These are phyloP conservation scores for Conticribra weissflogii DNA, from an alignment of 108 stramenopile genomes.

Conservation along the genomic window DNA sequence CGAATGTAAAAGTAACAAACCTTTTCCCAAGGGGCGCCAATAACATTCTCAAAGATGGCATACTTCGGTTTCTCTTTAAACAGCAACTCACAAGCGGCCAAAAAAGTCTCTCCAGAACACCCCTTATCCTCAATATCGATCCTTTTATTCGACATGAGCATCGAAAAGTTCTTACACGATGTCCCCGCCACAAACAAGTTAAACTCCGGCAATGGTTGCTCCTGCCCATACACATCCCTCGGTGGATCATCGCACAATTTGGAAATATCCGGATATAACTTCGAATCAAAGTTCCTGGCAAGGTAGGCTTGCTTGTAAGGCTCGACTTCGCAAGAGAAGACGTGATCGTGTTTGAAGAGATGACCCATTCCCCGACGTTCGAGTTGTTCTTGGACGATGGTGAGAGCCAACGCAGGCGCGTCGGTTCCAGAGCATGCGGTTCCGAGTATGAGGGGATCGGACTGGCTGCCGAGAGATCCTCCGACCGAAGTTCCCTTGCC, in stretches of 20 bases:
- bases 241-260: slow-evolving; percentile 64
- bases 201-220: slow-evolving; percentile 45
- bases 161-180: slow-evolving; percentile 79
- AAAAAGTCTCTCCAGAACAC: slow-evolving; percentile 75
- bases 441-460: slow-evolving; percentile 48
- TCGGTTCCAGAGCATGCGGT: slow-evolving; percentile 85
- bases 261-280: slow-evolving; percentile 75
- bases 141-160: slow-evolving; percentile 59
- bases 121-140: slow-evolving; percentile 84
- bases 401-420: slow-evolving; percentile 77
- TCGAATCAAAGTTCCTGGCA: slow-evolving; percentile 67
- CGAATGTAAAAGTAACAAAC: slow-evolving; percentile 12
- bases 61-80: slow-evolving; percentile 59
- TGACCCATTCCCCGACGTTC: slow-evolving; percentile 39
- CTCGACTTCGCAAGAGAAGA: slow-evolving; percentile 78
- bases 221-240: slow-evolving; percentile 71
- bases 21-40: slow-evolving; percentile 64
- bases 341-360: slow-evolving; percentile 54
- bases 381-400: slow-evolving; percentile 63
- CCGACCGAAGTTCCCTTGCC: neutral
- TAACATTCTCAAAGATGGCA: slow-evolving; percentile 84
- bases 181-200: slow-evolving; percentile 86
- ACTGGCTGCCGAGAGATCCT: slow-evolving; percentile 29
- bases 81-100: slow-evolving; percentile 73
- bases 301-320: slow-evolving; percentile 83